Percentiles rank a stretch among this genome's conserved stretches.
Conservation (phyloP, 2,329 filamentous ascomycete genomes). For the Pseudogymnoascus verrucosus region DNA sequence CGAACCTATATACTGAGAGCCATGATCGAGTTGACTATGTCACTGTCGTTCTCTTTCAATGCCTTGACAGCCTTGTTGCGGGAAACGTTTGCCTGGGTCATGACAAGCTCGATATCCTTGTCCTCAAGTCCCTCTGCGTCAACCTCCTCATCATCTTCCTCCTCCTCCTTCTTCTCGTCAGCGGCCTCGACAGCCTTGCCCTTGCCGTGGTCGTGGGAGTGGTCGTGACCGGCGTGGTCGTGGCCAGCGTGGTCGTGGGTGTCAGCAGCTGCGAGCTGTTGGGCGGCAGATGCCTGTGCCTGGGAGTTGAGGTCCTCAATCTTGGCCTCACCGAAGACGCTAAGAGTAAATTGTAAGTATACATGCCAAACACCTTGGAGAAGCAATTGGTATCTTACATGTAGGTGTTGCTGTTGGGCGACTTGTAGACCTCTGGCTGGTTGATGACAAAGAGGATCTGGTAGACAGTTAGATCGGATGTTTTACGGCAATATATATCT, state of each 20-base stretch:
- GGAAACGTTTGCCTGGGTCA: slow-evolving; percentile 94
- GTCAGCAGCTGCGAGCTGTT: slow-evolving; percentile 79
- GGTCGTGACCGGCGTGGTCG: slow-evolving; percentile 53
- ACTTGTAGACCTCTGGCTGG: slow-evolving; percentile 99
- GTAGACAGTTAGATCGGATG: slow-evolving; percentile 9
- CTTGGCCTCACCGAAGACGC: slow-evolving; percentile 99
- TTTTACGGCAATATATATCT: neutral
- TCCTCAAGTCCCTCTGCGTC: slow-evolving; percentile 91
- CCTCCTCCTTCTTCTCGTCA: slow-evolving; percentile 69
- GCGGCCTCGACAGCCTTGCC: slow-evolving; percentile 54
- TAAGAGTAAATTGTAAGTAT: slow-evolving; percentile 31
- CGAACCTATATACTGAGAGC: slow-evolving; percentile 68
- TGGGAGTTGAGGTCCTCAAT: slow-evolving; percentile 99
- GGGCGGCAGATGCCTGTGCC: slow-evolving; percentile 89
- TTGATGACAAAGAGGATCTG: slow-evolving; percentile 99
- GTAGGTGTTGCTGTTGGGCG: slow-evolving; percentile 98
- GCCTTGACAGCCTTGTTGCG: slow-evolving; percentile 99
- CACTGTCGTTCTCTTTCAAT: slow-evolving; percentile 97
- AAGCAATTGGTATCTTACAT: slow-evolving; percentile 59
- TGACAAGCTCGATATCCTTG: slow-evolving; percentile 99
- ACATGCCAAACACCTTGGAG: neutral
- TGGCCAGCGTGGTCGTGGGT: slow-evolving; percentile 41
- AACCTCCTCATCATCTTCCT: slow-evolving; percentile 92
- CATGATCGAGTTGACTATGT: slow-evolving; percentile 99
- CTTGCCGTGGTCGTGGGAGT: slow-evolving; percentile 63